A percentile compares a stretch with the other conserved stretches of the same genome.
Conservation (phyloP, 2,329 filamentous ascomycete genomes). For the Claviceps sorghi region DNA sequence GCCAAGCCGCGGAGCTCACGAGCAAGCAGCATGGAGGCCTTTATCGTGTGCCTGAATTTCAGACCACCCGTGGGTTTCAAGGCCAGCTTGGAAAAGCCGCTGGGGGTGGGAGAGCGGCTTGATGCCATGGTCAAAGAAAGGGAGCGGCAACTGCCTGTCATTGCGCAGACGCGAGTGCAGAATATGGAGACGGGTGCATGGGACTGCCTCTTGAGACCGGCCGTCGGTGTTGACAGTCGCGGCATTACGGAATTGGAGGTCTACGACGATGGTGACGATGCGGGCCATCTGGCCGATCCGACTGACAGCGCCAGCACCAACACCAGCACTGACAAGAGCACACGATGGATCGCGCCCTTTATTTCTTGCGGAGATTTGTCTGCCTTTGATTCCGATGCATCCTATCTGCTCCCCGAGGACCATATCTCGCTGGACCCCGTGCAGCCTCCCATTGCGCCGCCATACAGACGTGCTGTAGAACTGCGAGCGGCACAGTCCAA, state of each 20-base stretch:
- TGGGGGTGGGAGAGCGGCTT: conserved; percentile 48
- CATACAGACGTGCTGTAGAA: conserved; percentile 84
- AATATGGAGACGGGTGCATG: conserved; percentile 30
- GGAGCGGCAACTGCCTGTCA: conserved; percentile 24
- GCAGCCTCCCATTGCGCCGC: conserved; percentile 88
- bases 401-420: conserved; percentile 76
- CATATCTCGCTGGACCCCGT: conserved; percentile 80
- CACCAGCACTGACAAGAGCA: conserved; percentile 19
- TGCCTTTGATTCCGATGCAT: conserved; percentile 89
- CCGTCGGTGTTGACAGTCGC: conserved; percentile 13
- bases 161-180: conserved; percentile 30
- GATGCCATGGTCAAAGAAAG: conserved; percentile 33
- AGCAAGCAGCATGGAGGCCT: conserved; percentile 94
- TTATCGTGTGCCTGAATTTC: conserved; percentile 89
- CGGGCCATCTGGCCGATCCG: conserved; percentile 14
- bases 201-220: conserved; percentile 16
- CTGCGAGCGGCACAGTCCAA: conserved; percentile 31
- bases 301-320: conserved; percentile 17
- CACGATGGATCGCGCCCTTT: conserved; percentile 83
- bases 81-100: conserved; percentile 59
- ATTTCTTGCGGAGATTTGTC: conserved; percentile 94
- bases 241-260: conserved; percentile 33
- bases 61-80: conserved; percentile 61
- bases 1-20: conserved; percentile 88
- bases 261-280: conserved; percentile 26